A percentile compares a stretch with the other conserved stretches of the same genome.
phyloP scores from a whole-genome alignment of 192 early-diverging fungal genomes.

The Obelidium mucronatum region DNA sequence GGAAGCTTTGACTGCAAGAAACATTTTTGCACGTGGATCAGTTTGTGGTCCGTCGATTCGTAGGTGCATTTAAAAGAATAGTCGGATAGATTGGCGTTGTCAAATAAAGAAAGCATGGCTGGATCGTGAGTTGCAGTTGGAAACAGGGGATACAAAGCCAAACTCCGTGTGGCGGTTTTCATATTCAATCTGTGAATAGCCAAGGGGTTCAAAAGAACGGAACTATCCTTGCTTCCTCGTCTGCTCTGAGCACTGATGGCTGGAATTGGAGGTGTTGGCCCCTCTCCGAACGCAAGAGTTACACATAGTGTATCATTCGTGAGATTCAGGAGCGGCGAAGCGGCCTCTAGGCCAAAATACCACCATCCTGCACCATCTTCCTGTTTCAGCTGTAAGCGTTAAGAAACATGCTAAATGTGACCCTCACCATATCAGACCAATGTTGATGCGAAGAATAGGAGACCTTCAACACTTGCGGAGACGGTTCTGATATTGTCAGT shows the following conservation, averaged over 20 bases:
- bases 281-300: background rate
- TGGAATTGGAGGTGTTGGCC: background rate
- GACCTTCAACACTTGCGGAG: background rate
- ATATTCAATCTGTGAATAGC: background rate
- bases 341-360: conserved; percentile 12
- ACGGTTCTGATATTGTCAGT: background rate
- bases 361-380: conserved; percentile 22
- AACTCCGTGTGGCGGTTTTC: background rate
- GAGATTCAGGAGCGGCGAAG: conserved; percentile 3
- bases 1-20: conserved; percentile 25
- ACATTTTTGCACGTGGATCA: conserved; percentile 32
- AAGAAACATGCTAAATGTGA: background rate
- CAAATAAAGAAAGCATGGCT: conserved; percentile 17
- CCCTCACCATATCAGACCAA: background rate
- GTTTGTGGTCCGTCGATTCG: background rate
- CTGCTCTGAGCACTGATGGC: background rate
- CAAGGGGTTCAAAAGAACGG: conserved; percentile 2
- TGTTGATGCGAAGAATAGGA: conserved; percentile 2
- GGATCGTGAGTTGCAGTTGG: conserved; percentile 14
- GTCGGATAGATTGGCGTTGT: conserved; percentile 37
- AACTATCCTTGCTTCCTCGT: background rate
- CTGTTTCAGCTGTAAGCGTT: background rate
- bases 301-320: conserved; percentile 27
- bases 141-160: conserved; percentile 4
- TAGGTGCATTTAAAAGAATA: conserved; percentile 9